Evolutionary conservation across 441 rosid genomes (phyloP), one percentile per base, ranked within the genome.

Genomic region (Brassica balearica): DNA sequence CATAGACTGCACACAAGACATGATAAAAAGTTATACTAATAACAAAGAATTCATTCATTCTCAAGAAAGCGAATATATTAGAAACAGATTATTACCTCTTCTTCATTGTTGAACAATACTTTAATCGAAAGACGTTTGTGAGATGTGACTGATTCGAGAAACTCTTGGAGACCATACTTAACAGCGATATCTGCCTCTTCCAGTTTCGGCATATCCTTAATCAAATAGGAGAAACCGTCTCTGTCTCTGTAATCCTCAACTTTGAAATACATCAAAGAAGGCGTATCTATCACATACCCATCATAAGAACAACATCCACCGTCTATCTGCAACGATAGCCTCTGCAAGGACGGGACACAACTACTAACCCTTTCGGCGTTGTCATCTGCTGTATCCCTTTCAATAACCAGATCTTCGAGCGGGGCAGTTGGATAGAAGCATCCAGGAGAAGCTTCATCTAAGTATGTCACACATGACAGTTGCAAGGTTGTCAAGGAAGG

Each of bases 331-430:
- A 69, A 53, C 1, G 46, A 14, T 32, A 69, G 2, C 5, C 73
- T 5, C 29, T 15, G 29, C 64, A 69, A 55, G 27, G 73, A 29
- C 6, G 64, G 73, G 64, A 27, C 29, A 9, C 20, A 55, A 69
- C 29, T 29, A 6, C 64, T 3, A 55, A 8, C 10, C 0, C 63
- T 5, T 29, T 10, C 48, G 8, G 8, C 17, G 20, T 10, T 25
- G 17, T 69, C 60, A 9, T 55, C 6, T 0, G 2, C 0, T 8
- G 17, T 48, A 46, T n/a, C 1, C 29, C 25, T 12, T 15, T 69
- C 46, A 69, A 69, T 68, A 51, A 8, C 8, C 22, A 68, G 43
- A 27, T 68, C 43, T 68, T 68, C 72, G 72, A 41, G 10, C 48
- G 3, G 12, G 48, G 12, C 48, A 41, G 3, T 10, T 2, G 53